Conservation (phyloP, 2,329 filamentous ascomycete species). For the Colletotrichum paranaense region DNA sequence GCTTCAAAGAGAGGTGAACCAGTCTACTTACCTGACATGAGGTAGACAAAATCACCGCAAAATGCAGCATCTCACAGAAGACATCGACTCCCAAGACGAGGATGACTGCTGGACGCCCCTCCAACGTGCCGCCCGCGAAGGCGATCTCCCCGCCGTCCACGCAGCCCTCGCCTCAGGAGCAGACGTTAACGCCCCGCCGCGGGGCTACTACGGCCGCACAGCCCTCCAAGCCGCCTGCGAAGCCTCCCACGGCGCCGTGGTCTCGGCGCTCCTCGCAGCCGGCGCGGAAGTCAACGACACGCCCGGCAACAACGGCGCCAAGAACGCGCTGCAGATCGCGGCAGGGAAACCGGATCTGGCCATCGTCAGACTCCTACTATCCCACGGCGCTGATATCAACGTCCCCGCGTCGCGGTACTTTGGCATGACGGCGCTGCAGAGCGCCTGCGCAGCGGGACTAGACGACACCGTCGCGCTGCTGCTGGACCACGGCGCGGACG, state of each 20-base stretch:
- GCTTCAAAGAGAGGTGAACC: background rate
- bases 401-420: conserved; percentile 44
- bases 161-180: conserved; percentile 41
- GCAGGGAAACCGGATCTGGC: conserved; percentile 41
- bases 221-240: conserved; percentile 50
- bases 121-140: conserved; percentile 46
- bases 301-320: conserved; percentile 46
- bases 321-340: conserved; percentile 52
- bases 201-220: conserved; percentile 48
- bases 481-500: conserved; percentile 45
- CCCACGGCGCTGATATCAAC: conserved; percentile 44
- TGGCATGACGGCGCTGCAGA: conserved; percentile 52
- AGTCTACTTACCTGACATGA: too few species aligned
- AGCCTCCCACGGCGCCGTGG: conserved; percentile 41
- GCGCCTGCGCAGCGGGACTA: conserved; percentile 45
- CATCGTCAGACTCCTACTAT: conserved; percentile 43
- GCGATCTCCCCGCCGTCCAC: conserved; percentile 42
- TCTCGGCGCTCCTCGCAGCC: conserved; percentile 42
- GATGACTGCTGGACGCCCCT: conserved; percentile 49
- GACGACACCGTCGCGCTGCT: conserved; percentile 40
- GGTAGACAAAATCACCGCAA: too few species aligned
- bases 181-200: conserved; percentile 46
- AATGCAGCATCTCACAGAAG: background rate
- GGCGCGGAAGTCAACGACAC: conserved; percentile 48
- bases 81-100: conserved; percentile 24